Evolutionary conservation across 1,139 yeast species (phyloP), one percentile per base, ranked within the genome.

Genomic region (Saccharomycopsis phalli): DNA sequence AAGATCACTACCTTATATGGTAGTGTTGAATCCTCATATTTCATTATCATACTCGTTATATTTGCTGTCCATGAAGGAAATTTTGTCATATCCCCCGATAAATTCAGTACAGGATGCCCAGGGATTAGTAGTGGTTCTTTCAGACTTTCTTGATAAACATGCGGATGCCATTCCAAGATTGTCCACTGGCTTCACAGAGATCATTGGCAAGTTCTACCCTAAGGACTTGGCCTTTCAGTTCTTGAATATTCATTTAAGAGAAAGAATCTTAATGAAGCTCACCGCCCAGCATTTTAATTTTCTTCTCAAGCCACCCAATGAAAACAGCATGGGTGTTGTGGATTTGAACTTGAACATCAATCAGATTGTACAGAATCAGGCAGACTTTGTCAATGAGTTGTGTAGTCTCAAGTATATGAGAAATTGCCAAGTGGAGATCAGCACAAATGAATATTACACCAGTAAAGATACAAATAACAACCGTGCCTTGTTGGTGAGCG

Each of bases 21-120:
- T 81, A 37, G 81, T 86, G 36, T 62, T 88, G 47, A 88, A 88
- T 55, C 95, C 96, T n/a, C 74, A 84, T 51, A 80, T 88, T 41
- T 81, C 93, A n/a, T 76, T 75, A 51, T 80, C 83, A 17, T 84
- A 86, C 62, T 69, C 75, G 51, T 61, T 79, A 36, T 88, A 88
- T 59, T 63, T 83, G 49, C 68, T 74, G 46, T 80, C 94, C 4
- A 71, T 87, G 65, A 69, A 80, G 32, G 68, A 77, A 3, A 60
- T 86, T 48, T 59, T 79, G 38, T 65, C 71, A 25, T 56, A 60
- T 28, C 56, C 56, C 18, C 60, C 63, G 16, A 70, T 74, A 2
- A 61, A 64, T 6, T 69, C 76, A 1, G 48, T 69, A 4, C 71
- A 71, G 44, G 78, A 78, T 39, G 78, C 81, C 50, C 58, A 58